Conservation (phyloP, 345 rosid species). For the Carallia brachiata region DNA sequence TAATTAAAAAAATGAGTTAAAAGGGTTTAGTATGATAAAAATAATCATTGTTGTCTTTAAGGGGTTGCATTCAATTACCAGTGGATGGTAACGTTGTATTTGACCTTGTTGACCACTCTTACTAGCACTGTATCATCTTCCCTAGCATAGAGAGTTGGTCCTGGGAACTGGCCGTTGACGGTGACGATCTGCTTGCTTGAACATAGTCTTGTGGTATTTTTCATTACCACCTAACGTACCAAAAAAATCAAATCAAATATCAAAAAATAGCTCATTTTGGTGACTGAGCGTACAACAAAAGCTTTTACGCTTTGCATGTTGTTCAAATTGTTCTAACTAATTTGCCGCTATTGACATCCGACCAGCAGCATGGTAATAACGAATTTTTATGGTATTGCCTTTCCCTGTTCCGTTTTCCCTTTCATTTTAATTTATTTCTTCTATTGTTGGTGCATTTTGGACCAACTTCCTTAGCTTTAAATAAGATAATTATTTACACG, state of each 20-base stretch:
- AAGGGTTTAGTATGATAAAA: too few species aligned
- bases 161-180: conserved; percentile 47
- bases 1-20: background rate
- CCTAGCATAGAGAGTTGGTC: conserved; percentile 52
- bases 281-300: background rate
- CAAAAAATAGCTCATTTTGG: background rate
- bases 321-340: conserved; percentile 2
- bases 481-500: background rate
- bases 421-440: too few species aligned
- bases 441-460: too few species aligned
- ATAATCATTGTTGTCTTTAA: too few species aligned
- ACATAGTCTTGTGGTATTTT: conserved; percentile 37
- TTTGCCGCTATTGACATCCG: background rate
- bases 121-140: conserved; percentile 56
- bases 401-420: background rate
- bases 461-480: background rate
- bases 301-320: background rate
- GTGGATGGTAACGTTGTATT: conserved; percentile 61
- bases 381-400: background rate
- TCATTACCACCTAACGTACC: conserved; percentile 38
- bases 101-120: conserved; percentile 54
- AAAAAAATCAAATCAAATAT: background rate
- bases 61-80: conserved; percentile 35
- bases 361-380: background rate
- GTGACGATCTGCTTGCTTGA: conserved; percentile 43